These are phyloP conservation scores for Leccinellum rugosiceps DNA, from an alignment of 768 basidiomycete species.

Conservation along the genomic window DNA sequence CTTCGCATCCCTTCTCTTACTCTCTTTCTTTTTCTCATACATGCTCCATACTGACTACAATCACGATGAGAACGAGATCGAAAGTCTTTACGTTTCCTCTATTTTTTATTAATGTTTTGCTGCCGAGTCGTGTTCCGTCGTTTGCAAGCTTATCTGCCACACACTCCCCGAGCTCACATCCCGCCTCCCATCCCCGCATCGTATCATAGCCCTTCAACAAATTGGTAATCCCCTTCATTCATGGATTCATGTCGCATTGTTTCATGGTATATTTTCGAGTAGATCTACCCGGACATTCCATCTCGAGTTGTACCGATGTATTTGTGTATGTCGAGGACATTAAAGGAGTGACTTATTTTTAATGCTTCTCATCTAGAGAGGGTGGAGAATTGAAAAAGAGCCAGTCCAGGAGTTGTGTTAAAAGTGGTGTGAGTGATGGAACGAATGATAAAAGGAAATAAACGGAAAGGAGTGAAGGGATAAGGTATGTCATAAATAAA, in stretches of 20 bases:
- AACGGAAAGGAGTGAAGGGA: neutral
- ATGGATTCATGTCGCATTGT: conserved; percentile 33
- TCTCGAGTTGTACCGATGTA: conserved; percentile 33
- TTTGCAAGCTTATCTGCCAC: conserved; percentile 8
- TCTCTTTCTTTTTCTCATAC: conserved; percentile 8
- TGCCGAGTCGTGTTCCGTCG: conserved; percentile 11
- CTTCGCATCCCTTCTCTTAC: neutral
- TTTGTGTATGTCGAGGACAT: conserved; percentile 34
- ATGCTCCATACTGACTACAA: conserved; percentile 23
- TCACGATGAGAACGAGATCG: conserved; percentile 9
- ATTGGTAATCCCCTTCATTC: conserved; percentile 26
- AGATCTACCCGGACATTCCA: conserved; percentile 35
- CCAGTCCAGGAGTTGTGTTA: neutral
- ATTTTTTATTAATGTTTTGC: conserved; percentile 15
- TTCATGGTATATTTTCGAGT: conserved; percentile 33
- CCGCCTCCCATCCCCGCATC: conserved; percentile 11
- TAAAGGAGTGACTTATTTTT: conserved; percentile 36
- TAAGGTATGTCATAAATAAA: neutral
- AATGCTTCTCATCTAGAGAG: conserved; percentile 7
- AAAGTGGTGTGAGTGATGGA: neutral
- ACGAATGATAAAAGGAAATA: neutral
- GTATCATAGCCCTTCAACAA: conserved; percentile 28
- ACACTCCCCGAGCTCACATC: neutral
- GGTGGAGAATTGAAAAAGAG: neutral
- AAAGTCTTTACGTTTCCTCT: conserved; percentile 2